These are phyloP conservation scores for Schizosaccharomyces osmophilus DNA, from an alignment of 805 yeast species.

Conservation along the genomic window DNA sequence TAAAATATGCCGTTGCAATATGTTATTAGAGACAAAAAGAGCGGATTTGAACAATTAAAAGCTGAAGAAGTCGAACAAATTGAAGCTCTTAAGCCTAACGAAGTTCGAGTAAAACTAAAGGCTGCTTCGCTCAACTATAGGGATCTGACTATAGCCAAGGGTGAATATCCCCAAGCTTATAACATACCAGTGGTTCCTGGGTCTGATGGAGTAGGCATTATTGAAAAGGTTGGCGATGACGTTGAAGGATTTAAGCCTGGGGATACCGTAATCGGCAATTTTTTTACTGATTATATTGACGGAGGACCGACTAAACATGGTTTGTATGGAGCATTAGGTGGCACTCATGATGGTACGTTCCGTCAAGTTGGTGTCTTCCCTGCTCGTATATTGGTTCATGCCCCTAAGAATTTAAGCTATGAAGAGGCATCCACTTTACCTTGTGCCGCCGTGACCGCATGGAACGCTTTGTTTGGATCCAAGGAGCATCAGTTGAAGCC, in stretches of 20 bases:
- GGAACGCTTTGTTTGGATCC: conserved; percentile 7
- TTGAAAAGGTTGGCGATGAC: conserved; percentile 5
- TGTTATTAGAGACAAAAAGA: no score
- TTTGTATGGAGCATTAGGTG: not conserved
- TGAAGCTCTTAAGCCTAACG: not conserved
- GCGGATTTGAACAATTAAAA: not conserved
- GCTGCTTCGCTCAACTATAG: conserved; percentile 9
- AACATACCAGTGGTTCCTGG: conserved; percentile 5
- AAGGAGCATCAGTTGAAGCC: conserved; percentile 2
- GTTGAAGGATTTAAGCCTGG: not conserved
- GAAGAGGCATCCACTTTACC: conserved; percentile 9
- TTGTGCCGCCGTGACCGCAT: conserved; percentile 9
- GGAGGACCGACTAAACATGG: not conserved
- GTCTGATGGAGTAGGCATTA: conserved; percentile 8
- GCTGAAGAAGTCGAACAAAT: not conserved
- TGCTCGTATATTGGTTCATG: conserved; percentile 4
- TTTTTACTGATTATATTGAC: not conserved
- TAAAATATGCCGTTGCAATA: no score
- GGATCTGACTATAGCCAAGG: conserved; percentile 7
- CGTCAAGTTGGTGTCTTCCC: conserved; percentile 6
- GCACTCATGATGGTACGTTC: not conserved
- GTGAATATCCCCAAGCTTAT: conserved; percentile 7
- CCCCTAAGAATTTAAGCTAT: conserved; percentile 4
- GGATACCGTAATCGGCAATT: not conserved
- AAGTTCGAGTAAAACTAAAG: conserved; percentile 5